These are phyloP conservation scores for Zopfochytrium polystomum DNA, from an alignment of 371 early-diverging fungal genomes.

Conservation along the genomic window DNA sequence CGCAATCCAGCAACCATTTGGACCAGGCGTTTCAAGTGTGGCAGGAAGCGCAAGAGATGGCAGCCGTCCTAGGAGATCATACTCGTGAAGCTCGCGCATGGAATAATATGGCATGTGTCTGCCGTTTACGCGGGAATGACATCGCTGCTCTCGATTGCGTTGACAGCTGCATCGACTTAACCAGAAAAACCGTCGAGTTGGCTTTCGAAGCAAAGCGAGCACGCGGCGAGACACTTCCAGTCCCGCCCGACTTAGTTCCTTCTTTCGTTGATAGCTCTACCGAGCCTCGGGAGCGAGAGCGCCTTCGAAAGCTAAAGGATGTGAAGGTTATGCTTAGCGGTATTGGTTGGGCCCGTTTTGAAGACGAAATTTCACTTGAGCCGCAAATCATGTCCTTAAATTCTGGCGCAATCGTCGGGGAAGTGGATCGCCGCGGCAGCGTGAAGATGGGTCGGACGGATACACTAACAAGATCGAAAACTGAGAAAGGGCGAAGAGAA, in stretches of 20 bases:
- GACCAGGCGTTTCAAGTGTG: not conserved
- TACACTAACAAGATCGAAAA: not conserved
- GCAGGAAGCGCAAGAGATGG: conserved; percentile 2
- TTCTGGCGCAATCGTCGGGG: not conserved
- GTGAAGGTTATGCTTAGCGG: not conserved
- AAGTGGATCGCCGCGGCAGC: not conserved
- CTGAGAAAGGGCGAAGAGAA: not conserved
- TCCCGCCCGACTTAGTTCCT: too few species aligned
- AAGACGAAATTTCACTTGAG: too few species aligned
- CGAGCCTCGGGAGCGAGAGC: too few species aligned
- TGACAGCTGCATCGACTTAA: not conserved
- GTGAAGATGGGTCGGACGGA: not conserved
- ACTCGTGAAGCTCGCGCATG: conserved; percentile 10
- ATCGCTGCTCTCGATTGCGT: not conserved
- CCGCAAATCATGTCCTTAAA: too few species aligned
- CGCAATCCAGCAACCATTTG: not conserved
- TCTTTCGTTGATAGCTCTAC: too few species aligned
- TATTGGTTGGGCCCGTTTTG: not conserved
- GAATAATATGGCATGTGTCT: conserved; percentile 8
- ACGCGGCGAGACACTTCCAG: too few species aligned
- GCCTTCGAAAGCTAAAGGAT: too few species aligned
- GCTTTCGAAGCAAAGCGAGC: too few species aligned
- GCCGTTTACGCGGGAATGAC: not conserved
- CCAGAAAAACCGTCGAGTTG: too few species aligned
- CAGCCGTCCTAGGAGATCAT: not conserved